These are phyloP conservation scores for Nakazawaea anatomiae DNA, from an alignment of 805 yeast species.

Conservation along the genomic window DNA sequence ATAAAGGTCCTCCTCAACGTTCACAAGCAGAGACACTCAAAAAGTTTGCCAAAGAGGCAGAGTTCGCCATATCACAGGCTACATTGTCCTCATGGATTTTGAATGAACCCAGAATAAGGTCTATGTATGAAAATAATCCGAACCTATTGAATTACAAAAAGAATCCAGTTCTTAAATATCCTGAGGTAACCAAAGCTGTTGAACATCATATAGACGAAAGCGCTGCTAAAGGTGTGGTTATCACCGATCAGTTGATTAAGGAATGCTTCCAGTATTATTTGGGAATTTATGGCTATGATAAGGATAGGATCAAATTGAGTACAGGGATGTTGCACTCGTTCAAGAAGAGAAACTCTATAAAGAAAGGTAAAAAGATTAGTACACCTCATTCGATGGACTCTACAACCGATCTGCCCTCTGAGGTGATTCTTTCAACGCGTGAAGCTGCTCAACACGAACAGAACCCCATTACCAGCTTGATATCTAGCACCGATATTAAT, in stretches of 20 bases:
- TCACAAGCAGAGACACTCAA: slow-evolving; percentile 21
- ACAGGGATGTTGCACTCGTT: slow-evolving; percentile 29
- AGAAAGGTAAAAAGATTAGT: slow-evolving; percentile 10
- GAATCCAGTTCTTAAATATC: slow-evolving; percentile 27
- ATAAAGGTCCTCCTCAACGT: slow-evolving; percentile 23
- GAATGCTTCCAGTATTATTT: slow-evolving; percentile 12
- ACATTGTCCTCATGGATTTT: slow-evolving; percentile 28
- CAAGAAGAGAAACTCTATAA: slow-evolving; percentile 23
- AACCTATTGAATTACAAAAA: slow-evolving; percentile 21
- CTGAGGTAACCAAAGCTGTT: slow-evolving; percentile 25
- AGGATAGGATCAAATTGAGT: slow-evolving; percentile 19
- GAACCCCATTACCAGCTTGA: neutral
- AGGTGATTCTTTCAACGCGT: neutral
- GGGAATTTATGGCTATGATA: slow-evolving; percentile 18
- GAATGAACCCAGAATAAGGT: slow-evolving; percentile 20
- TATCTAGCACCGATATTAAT: neutral
- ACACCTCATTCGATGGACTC: neutral
- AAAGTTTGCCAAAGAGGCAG: slow-evolving; percentile 16
- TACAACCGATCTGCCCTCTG: neutral
- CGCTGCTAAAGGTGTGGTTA: slow-evolving; percentile 12
- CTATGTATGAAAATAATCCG: slow-evolving; percentile 19
- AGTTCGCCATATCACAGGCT: slow-evolving; percentile 28
- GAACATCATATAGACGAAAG: slow-evolving; percentile 19
- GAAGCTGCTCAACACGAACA: neutral
- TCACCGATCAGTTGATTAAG: slow-evolving; percentile 23